Evolutionary conservation across 2,329 filamentous ascomycete species (phyloP).

Genomic region (Fusarium transvaalense): DNA sequence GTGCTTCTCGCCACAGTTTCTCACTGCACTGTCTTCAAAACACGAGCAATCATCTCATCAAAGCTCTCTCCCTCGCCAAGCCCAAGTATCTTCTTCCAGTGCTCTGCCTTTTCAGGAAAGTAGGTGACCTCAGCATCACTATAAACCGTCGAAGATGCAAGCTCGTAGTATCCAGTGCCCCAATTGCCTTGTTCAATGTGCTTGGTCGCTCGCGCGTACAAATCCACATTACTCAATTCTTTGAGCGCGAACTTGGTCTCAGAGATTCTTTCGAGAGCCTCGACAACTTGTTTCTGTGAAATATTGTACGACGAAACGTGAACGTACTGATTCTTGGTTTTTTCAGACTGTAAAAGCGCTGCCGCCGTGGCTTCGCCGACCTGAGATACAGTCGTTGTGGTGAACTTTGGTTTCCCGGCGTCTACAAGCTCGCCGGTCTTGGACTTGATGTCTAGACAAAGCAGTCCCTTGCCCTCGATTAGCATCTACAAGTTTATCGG

Average conservation of each 20-base stretch:
- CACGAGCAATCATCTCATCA: constrained; percentile 16
- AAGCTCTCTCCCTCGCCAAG: constrained; percentile 1
- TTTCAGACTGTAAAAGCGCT: accelerated
- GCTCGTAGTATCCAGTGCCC: constrained; percentile 16
- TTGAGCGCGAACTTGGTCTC: neutral
- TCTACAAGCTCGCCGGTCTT: constrained; percentile 13
- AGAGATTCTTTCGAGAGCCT: neutral
- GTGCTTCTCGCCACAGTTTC: too few species aligned
- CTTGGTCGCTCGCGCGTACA: neutral
- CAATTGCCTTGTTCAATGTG: constrained; percentile 8
- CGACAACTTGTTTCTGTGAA: neutral
- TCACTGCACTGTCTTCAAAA: neutral
- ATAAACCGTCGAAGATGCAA: constrained; percentile 9
- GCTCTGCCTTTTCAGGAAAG: constrained; percentile 8
- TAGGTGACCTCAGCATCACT: constrained; percentile 5
- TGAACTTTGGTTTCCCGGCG: constrained; percentile 8
- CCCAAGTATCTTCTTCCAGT: neutral
- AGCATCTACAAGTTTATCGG: neutral
- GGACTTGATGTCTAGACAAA: constrained; percentile 2
- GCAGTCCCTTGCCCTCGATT: neutral
- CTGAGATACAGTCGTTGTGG: constrained; percentile 6
- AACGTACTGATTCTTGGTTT: constrained; percentile 9
- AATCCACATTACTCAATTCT: neutral
- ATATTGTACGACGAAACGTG: constrained; percentile 6
- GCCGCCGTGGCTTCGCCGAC: constrained; percentile 20